phyloP scores from a whole-genome alignment of 768 basidiomycete genomes.

The Leccinum longicurvipes region DNA sequence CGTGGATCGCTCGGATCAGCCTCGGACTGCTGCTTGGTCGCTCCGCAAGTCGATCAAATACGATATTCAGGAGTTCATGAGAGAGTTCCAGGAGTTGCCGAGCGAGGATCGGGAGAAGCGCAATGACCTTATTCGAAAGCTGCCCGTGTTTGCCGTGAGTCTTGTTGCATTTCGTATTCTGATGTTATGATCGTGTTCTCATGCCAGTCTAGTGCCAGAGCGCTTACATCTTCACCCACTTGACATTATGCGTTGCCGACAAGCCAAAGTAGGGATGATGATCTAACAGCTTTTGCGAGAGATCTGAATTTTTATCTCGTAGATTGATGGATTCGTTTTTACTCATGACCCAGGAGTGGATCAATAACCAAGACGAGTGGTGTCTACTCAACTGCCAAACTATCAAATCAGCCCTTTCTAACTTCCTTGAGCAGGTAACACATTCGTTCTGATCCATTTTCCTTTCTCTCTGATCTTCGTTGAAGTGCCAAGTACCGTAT shows the following conservation, averaged over 20 bases:
- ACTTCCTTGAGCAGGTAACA: conserved; percentile 13
- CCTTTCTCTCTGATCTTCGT: not conserved
- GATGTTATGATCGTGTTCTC: not conserved
- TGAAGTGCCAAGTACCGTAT: conserved; percentile 13
- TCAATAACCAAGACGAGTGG: conserved; percentile 19
- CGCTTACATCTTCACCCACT: conserved; percentile 25
- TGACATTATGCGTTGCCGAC: conserved; percentile 21
- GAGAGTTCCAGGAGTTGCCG: conserved; percentile 9
- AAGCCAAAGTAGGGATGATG: conserved; percentile 11
- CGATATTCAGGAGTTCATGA: conserved; percentile 21
- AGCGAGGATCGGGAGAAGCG: conserved; percentile 16
- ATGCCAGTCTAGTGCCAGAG: conserved; percentile 15
- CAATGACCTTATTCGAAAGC: conserved; percentile 10
- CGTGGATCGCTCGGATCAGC: conserved; percentile 23
- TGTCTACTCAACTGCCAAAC: conserved; percentile 21
- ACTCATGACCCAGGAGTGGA: conserved; percentile 17
- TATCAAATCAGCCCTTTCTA: conserved; percentile 13
- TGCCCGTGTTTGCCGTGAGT: conserved; percentile 24
- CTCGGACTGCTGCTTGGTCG: conserved; percentile 14
- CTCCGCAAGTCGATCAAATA: conserved; percentile 23
- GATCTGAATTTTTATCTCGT: not conserved
- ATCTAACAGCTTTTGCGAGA: not conserved
- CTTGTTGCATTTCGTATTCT: not conserved
- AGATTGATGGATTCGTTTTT: conserved; percentile 20
- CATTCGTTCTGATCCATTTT: not conserved